Evolutionary conservation across 1,139 yeast species (phyloP), one percentile per base, ranked within the genome.

Genomic region (Debaryomyces sp.): DNA sequence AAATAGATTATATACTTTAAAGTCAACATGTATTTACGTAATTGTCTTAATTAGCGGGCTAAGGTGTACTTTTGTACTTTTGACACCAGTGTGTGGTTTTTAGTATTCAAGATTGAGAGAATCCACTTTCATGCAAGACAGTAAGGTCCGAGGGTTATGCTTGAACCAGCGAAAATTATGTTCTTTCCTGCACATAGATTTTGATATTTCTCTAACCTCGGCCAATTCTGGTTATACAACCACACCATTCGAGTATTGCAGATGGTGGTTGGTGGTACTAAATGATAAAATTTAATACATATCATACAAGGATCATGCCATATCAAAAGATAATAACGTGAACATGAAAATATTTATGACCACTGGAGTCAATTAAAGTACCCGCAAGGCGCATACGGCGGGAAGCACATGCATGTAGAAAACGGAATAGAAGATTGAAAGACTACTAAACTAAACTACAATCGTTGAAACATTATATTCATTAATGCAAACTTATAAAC

Each of bases 401-500:
- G 3, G 21, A 3, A 18, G 21, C 21, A 4, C 21, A 18, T 18
- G 21, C 21, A 18, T 18, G 21, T 18, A 18, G 21, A 18, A 18
- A 18, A 18, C 21, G 4, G 21, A 4, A 18, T 18, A 3, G 1
- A 18, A 18, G 21, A 18, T 4, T 18, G 21, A 18, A n/a, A 4
- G 21, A 18, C 21, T 18, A 18, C 4, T 18, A 18, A 4, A 18
- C n/a, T 27, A 10, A 13, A 5, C 30, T 27, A 27, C 30, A 27
- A 13, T 27, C 1, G 3, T 5, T 12, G 10, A 21, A 32, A 15
- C 7, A 13, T 24, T 13, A 27, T 27, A 26, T 9, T 15, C 12
- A 37, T 30, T 34, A 30, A 26, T 22, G n/a, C 6, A 41, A 29
- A 41, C 44, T 44, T 21, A 53, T 49, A 22, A 44, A 13, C 13